Percentiles rank a stretch among this genome's conserved stretches.
Conservation (phyloP, 129 eudicot genomes). For the Ambrosia trifida region DNA sequence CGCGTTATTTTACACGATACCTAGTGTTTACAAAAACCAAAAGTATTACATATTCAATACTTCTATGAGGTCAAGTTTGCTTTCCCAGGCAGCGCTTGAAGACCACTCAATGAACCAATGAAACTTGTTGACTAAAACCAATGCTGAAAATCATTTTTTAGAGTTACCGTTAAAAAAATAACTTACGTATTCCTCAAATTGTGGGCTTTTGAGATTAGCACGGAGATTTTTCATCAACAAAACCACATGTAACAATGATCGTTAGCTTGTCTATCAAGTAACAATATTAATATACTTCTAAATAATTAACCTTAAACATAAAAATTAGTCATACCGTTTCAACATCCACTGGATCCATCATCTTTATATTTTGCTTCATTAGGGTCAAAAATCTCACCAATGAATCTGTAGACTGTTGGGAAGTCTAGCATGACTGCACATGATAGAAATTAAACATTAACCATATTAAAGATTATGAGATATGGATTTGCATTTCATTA, state of each 20-base stretch:
- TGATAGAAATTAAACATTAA: background rate
- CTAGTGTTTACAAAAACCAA: conserved; percentile 2
- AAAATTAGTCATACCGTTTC: conserved; percentile 63
- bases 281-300: background rate
- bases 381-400: conserved; percentile 91
- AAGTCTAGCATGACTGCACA: conserved; percentile 88
- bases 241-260: conserved; percentile 56
- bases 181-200: conserved; percentile 93
- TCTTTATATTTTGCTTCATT: conserved; percentile 66
- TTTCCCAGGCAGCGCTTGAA: conserved; percentile 12
- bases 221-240: conserved; percentile 90
- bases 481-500: background rate
- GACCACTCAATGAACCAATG: conserved; percentile 25
- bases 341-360: conserved; percentile 86
- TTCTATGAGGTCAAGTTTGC: conserved; percentile 31
- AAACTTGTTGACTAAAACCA: background rate
- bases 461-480: background rate
- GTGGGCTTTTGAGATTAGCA: conserved; percentile 82
- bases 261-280: background rate
- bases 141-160: background rate
- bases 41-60: background rate
- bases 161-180: background rate
- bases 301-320: background rate
- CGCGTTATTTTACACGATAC: conserved; percentile 15
- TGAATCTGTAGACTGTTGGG: conserved; percentile 84